Evolutionary conservation across 106 monocot genomes (phyloP).

Genomic region (Amphibolis antarctica): DNA sequence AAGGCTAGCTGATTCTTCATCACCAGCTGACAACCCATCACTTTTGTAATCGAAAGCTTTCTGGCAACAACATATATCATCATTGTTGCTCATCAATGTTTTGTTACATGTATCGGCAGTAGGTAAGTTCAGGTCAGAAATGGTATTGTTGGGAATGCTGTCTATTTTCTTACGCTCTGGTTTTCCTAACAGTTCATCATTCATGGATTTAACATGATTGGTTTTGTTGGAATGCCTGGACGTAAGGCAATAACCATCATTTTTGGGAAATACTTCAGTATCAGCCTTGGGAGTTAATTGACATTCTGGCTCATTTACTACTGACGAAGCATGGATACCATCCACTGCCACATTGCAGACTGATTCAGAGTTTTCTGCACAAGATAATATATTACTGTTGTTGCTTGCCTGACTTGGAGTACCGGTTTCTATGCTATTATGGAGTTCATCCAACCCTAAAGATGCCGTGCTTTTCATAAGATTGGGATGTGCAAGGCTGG

Average conservation of each 20-base stretch:
- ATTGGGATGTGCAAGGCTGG: background rate
- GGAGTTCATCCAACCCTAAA: background rate
- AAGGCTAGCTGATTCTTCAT: background rate
- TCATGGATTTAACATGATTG: background rate
- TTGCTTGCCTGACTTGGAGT: background rate
- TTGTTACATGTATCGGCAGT: background rate
- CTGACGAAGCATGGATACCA: background rate
- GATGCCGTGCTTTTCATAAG: constrained; percentile 10
- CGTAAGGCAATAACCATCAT: background rate
- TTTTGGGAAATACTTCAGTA: background rate
- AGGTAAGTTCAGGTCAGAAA: background rate
- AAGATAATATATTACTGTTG: background rate
- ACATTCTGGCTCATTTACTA: background rate
- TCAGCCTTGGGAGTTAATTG: background rate
- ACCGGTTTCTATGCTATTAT: background rate
- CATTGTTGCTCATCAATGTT: background rate
- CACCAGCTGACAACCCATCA: background rate
- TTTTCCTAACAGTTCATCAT: background rate
- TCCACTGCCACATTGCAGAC: background rate
- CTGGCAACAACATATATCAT: background rate
- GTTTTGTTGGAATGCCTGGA: background rate
- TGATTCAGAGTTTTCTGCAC: background rate
- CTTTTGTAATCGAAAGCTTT: background rate
- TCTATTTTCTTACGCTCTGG: background rate
- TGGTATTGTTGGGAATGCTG: background rate